Base-by-base conservation (phyloP, 306 rosid species). In the Sesbania bispinosa region DNA sequence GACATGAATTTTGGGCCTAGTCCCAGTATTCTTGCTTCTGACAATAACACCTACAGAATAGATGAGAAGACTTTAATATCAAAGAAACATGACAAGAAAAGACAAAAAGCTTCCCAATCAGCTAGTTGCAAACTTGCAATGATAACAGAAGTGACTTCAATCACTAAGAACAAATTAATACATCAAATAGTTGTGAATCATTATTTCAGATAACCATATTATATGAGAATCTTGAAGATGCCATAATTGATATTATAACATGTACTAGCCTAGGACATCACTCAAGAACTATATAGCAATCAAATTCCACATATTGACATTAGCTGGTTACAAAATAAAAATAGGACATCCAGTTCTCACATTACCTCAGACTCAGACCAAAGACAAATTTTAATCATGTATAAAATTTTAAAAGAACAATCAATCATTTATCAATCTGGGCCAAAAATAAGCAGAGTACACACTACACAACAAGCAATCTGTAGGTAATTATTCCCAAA, bases 1-100 rank as follows among this genome's bases (percentile, higher is more conserved):
- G 97, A 86, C 99, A 94, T 89, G 84, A 94, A 94, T 79, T 80
- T 86, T 16, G 99, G 97, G 74, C 99, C 99, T 24, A 91, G 79
- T 45, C 96, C 93, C 85, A 94, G 11, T 65, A 94, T 76, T 87
- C 97, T 86, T 64, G 99, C 99, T 77, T 89, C 87, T 43, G 99
- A 87, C 8, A 88, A 57, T 21, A 88, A 75, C 43, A 85, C 77
- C 99, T 94, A 96, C 82, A 82, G 42, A 73, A 69, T 18, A 21
- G 33, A 74, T 5, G 60, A 52, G 33, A 3, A 43, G 27, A 53
- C 46, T 66, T 62, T 42, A 80, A n/a, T n/a, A n/a, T n/a, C n/a
- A n/a, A n/a, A n/a, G n/a, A n/a, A n/a, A n/a, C n/a, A n/a, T n/a
- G n/a, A n/a, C n/a, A n/a, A n/a, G n/a, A n/a, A n/a, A n/a, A n/a